These are phyloP conservation scores for Stipa capillata DNA, from an alignment of 176 grass and related monocot genomes.

Conservation along the genomic window DNA sequence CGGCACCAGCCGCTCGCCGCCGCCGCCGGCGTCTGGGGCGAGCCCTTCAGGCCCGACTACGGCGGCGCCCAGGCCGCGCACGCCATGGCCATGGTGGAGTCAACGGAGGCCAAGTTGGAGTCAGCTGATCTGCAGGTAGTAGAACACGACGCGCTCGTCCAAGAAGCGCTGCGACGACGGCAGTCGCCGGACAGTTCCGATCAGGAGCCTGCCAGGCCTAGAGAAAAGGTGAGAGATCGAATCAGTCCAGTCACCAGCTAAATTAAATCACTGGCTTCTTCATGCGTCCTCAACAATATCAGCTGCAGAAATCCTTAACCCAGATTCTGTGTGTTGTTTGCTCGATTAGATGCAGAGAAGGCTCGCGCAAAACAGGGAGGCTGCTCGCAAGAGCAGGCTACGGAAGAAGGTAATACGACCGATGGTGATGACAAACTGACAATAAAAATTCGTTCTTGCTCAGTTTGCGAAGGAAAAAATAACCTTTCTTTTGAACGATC, in stretches of 20 bases:
- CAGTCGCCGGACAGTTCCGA: conserved; percentile 29
- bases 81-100: neutral
- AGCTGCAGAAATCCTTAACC: neutral
- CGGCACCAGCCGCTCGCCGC: neutral
- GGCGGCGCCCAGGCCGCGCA: neutral
- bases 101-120: neutral
- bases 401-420: conserved; percentile 37
- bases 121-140: neutral
- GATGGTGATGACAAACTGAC: neutral
- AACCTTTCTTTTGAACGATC: neutral
- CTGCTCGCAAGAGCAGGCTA: conserved; percentile 49
- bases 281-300: neutral
- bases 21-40: neutral
- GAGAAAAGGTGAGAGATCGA: conserved; percentile 7
- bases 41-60: neutral
- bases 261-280: neutral
- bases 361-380: conserved; percentile 52
- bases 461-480: too few species aligned
- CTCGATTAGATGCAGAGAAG: conserved; percentile 3
- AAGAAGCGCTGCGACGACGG: neutral
- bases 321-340: neutral
- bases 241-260: neutral
- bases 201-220: neutral
- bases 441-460: neutral
- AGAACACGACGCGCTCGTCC: neutral